Evolutionary conservation across 2,329 filamentous ascomycete species (phyloP).

Genomic region (Fusarium sp.): DNA sequence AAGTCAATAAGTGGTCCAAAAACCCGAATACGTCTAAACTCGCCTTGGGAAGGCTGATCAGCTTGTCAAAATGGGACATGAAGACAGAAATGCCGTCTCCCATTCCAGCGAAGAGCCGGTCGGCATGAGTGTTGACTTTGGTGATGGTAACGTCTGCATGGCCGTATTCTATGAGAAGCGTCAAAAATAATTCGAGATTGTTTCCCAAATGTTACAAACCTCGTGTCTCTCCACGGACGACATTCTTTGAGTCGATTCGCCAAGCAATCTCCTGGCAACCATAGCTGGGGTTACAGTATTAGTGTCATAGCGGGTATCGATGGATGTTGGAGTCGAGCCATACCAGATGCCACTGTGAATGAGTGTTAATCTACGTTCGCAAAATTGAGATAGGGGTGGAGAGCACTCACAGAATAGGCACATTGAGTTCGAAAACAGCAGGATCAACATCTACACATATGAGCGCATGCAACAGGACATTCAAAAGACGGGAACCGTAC

Average conservation of each 20-base stretch:
- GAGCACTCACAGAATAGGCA: slow-evolving; percentile 46
- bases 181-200: not conserved
- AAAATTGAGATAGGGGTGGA: not conserved
- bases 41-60: slow-evolving; percentile 75
- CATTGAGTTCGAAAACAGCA: slow-evolving; percentile 72
- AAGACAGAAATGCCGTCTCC: slow-evolving; percentile 72
- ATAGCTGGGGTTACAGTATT: slow-evolving; percentile 65
- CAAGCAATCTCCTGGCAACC: slow-evolving; percentile 74
- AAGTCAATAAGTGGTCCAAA: not conserved
- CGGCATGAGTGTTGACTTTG: slow-evolving; percentile 72
- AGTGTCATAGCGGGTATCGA: slow-evolving; percentile 12
- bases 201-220: slow-evolving; percentile 21
- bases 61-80: slow-evolving; percentile 94
- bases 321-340: slow-evolving; percentile 12
- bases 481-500: slow-evolving; percentile 48
- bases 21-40: not conserved
- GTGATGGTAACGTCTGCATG: slow-evolving; percentile 68
- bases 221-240: slow-evolving; percentile 29
- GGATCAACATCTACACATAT: slow-evolving; percentile 42
- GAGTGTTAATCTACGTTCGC: slow-evolving; percentile 26
- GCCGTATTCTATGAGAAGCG: slow-evolving; percentile 27
- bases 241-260: slow-evolving; percentile 38
- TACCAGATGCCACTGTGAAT: slow-evolving; percentile 48
- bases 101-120: slow-evolving; percentile 83
- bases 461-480: slow-evolving; percentile 7